phyloP scores from a whole-genome alignment of 2,329 filamentous ascomycete genomes.

The Monosporascus sp. region DNA sequence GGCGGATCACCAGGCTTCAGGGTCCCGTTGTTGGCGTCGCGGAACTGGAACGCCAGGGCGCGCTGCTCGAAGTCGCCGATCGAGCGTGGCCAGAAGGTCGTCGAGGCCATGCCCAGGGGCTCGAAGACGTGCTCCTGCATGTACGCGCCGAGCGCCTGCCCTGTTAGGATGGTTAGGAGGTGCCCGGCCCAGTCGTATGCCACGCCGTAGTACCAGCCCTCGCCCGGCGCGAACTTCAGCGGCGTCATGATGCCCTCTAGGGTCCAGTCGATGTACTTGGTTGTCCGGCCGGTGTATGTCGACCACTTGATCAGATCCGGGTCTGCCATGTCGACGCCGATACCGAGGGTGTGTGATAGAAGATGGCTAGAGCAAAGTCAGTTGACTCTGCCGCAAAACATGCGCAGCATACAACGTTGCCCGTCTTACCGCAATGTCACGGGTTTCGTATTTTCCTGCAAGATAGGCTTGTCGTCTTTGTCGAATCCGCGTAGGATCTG shows the following conservation, averaged over 20 bases:
- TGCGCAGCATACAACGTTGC: background rate
- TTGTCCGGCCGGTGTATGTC: slow-evolving; percentile 25
- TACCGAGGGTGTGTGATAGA: slow-evolving; percentile 44
- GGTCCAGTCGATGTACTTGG: slow-evolving; percentile 26
- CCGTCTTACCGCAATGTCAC: slow-evolving; percentile 31
- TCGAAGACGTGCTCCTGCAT: slow-evolving; percentile 32
- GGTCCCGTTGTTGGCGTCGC: slow-evolving; percentile 6
- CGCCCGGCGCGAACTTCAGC: slow-evolving; percentile 38
- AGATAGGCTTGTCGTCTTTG: slow-evolving; percentile 28
- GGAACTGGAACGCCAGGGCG: background rate
- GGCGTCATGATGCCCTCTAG: slow-evolving; percentile 37
- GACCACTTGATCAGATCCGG: slow-evolving; percentile 37
- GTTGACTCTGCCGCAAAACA: background rate
- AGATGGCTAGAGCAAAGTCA: slow-evolving; percentile 25
- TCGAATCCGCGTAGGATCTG: slow-evolving; percentile 34
- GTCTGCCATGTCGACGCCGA: slow-evolving; percentile 38
- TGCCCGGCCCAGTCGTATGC: slow-evolving; percentile 43
- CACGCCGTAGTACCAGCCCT: slow-evolving; percentile 44
- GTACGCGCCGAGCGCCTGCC: slow-evolving; percentile 31
- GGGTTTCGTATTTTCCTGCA: slow-evolving; percentile 30
- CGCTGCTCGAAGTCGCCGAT: slow-evolving; percentile 4
- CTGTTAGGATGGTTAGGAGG: slow-evolving; percentile 35
- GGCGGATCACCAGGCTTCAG: slow-evolving; percentile 15
- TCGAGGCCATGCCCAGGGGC: slow-evolving; percentile 31
- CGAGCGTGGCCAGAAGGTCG: slow-evolving; percentile 30